These are phyloP conservation scores for Nemophila menziesii DNA, from an alignment of 257 asterid species.

Conservation along the genomic window DNA sequence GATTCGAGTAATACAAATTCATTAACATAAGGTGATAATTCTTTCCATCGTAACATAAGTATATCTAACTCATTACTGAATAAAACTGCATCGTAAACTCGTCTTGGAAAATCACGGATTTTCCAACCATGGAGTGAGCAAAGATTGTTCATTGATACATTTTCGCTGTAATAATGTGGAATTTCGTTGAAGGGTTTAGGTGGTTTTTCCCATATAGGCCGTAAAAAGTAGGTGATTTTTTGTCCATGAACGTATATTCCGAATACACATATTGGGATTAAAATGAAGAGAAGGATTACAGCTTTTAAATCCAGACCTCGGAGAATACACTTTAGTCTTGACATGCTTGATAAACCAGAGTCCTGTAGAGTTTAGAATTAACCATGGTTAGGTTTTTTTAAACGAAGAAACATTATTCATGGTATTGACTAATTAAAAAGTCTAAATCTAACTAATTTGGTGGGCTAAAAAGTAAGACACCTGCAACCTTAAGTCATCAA, in stretches of 20 bases:
- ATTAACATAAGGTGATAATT: conserved; percentile 55
- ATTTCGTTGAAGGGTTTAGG: conserved; percentile 71
- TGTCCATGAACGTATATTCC: conserved; percentile 60
- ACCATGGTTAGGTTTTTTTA: background rate
- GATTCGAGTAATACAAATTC: conserved; percentile 76
- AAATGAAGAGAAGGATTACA: conserved; percentile 38
- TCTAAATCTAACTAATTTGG: background rate
- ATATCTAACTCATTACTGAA: conserved; percentile 74
- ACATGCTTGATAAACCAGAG: conserved; percentile 36
- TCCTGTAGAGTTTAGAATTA: conserved; percentile 29
- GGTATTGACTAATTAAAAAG: background rate
- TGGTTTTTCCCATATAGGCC: conserved; percentile 76
- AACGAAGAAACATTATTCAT: background rate
- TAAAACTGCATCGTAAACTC: conserved; percentile 70
- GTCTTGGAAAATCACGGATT: conserved; percentile 66
- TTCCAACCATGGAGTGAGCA: conserved; percentile 85
- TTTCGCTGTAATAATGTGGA: conserved; percentile 71
- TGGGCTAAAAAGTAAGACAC: background rate
- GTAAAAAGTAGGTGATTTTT: conserved; percentile 63
- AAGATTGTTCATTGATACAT: conserved; percentile 62
- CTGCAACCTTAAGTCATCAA: background rate
- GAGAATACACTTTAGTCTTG: conserved; percentile 50
- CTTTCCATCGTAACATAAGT: conserved; percentile 71
- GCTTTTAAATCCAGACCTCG: conserved; percentile 54
- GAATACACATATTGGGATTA: conserved; percentile 44